These are phyloP conservation scores for Pythium myriotylum DNA, from an alignment of 352 stramenopile species.

Conservation along the genomic window DNA sequence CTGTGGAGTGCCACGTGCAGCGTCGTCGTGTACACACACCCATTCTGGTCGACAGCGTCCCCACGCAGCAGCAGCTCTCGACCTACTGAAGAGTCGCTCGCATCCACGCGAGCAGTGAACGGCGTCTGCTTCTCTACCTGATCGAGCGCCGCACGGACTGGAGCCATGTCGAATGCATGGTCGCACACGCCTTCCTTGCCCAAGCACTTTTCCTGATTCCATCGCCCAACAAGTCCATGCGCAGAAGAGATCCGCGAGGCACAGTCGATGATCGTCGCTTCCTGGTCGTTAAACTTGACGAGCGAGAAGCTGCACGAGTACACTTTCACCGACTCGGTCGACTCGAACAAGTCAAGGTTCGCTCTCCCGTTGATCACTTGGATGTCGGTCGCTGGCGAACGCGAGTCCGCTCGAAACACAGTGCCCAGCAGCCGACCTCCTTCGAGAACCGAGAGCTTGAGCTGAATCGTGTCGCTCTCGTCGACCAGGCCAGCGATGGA, in stretches of 20 bases:
- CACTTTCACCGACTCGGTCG: slow-evolving; percentile 4
- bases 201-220: slow-evolving; percentile 5
- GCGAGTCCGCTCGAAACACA: background rate
- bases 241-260: slow-evolving; percentile 7
- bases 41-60: slow-evolving; percentile 15
- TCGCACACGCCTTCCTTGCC: slow-evolving; percentile 7
- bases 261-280: slow-evolving; percentile 27
- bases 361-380: background rate
- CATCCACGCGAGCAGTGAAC: no score
- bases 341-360: slow-evolving; percentile 14
- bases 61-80: slow-evolving; percentile 1
- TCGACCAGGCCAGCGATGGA: slow-evolving; percentile 7
- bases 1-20: slow-evolving; percentile 1
- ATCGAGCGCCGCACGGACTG: background rate
- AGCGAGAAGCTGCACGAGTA: slow-evolving; percentile 21
- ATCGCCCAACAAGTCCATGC: slow-evolving; percentile 6
- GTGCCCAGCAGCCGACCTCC: background rate
- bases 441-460: slow-evolving; percentile 10
- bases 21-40: slow-evolving; percentile 9
- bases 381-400: background rate
- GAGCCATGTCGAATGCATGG: slow-evolving; percentile 8
- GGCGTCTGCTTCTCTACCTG: background rate
- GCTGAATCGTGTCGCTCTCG: background rate
- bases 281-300: slow-evolving; percentile 8
- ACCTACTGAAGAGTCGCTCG: no score